phyloP scores from a whole-genome alignment of 805 yeast species.

The Candida berthetii region DNA sequence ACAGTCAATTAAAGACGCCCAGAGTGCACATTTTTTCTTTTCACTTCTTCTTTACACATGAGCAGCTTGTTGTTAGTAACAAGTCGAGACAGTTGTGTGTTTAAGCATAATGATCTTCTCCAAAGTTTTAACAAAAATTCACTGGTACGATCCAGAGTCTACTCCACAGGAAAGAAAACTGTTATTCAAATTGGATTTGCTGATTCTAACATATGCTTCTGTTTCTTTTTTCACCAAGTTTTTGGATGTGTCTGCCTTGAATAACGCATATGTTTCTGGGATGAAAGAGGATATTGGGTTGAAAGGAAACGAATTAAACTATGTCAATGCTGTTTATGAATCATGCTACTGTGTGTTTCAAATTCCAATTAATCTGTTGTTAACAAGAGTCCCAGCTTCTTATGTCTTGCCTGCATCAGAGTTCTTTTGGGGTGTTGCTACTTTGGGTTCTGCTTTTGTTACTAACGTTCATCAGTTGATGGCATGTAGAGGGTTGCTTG shows the following conservation, averaged over 20 bases:
- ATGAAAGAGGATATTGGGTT: constrained; percentile 53
- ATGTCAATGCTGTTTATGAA: constrained; percentile 52
- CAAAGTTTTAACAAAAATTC: constrained; percentile 4
- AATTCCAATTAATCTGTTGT: constrained; percentile 57
- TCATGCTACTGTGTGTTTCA: constrained; percentile 62
- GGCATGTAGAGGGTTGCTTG: constrained; percentile 37
- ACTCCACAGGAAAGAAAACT: constrained; percentile 35
- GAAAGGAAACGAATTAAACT: constrained; percentile 57
- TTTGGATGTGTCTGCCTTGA: constrained; percentile 53
- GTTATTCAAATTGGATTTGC: constrained; percentile 46
- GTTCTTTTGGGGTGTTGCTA: constrained; percentile 25
- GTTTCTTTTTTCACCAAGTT: constrained; percentile 65
- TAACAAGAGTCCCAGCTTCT: constrained; percentile 51
- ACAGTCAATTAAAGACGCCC: too few species aligned
- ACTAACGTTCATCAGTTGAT: constrained; percentile 1
- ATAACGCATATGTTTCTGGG: constrained; percentile 63
- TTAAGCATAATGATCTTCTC: too few species aligned
- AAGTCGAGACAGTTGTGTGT: too few species aligned
- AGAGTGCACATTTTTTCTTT: too few species aligned
- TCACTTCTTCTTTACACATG: too few species aligned
- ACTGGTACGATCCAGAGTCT: constrained; percentile 9
- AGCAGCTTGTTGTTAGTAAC: too few species aligned
- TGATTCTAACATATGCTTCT: constrained; percentile 50
- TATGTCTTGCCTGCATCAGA: constrained; percentile 40
- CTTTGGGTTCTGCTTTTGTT: not conserved